phyloP scores from a whole-genome alignment of 2,329 filamentous ascomycete species.

The Pyricularia pennisetigena region DNA sequence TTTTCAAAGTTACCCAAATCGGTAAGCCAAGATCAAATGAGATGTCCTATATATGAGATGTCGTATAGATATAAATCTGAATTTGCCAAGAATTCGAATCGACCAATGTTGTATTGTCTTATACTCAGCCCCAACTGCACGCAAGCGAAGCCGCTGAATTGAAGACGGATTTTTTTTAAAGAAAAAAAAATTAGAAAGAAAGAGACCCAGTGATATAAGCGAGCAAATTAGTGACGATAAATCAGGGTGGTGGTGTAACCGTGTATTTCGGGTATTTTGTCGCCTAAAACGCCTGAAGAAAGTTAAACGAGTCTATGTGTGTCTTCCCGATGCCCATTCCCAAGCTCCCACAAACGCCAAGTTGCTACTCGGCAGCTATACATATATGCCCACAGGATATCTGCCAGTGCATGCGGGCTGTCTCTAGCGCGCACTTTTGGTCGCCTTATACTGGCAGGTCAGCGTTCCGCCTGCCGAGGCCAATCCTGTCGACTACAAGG shows the following conservation, averaged over 20 bases:
- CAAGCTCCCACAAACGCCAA: neutral
- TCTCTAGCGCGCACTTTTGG: neutral
- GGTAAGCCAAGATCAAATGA: neutral
- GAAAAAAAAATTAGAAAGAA: no score
- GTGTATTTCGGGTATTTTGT: conserved; percentile 6
- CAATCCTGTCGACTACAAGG: conserved; percentile 58
- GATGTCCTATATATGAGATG: neutral
- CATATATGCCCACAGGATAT: neutral
- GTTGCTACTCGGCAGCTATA: neutral
- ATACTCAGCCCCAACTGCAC: neutral
- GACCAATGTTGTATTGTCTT: neutral
- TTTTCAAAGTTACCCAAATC: neutral
- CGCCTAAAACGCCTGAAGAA: conserved; percentile 7
- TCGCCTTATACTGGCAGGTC: conserved; percentile 62
- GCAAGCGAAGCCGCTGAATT: no score
- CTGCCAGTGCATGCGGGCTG: neutral
- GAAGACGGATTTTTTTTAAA: no score
- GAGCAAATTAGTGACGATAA: neutral
- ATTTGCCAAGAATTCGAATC: neutral
- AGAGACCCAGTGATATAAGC: neutral
- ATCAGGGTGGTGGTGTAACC: neutral
- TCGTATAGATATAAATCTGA: no score
- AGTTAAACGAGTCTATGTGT: neutral
- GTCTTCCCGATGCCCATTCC: neutral
- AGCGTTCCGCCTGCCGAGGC: conserved; percentile 58